phyloP scores from a whole-genome alignment of 176 grass and related monocot species.

The Typha latifolia region DNA sequence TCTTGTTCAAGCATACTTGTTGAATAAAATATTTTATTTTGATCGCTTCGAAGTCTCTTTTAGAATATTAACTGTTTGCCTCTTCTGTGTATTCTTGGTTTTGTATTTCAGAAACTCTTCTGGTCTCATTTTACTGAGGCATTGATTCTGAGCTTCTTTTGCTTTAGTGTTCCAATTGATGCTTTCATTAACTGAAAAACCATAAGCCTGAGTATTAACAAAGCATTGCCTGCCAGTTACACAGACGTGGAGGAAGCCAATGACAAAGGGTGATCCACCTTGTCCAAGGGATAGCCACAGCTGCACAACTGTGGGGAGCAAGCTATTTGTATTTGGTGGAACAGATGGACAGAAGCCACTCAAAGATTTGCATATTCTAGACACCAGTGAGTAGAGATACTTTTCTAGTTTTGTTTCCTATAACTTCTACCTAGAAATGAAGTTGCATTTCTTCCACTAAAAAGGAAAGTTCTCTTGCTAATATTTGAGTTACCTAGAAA shows the following conservation, averaged over 20 bases:
- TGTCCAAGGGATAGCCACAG: slow-evolving; percentile 31
- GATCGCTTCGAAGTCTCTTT: no score
- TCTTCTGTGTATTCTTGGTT: no score
- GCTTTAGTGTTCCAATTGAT: not conserved
- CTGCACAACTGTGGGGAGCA: slow-evolving; percentile 26
- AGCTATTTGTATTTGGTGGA: slow-evolving; percentile 29
- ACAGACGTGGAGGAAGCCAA: slow-evolving; percentile 22
- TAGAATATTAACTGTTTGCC: no score
- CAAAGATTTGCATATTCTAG: slow-evolving; percentile 25
- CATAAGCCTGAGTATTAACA: not conserved
- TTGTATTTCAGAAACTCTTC: no score
- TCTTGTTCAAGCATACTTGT: no score
- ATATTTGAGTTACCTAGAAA: not conserved
- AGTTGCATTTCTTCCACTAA: no score
- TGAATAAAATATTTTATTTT: no score
- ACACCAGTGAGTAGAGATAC: slow-evolving; percentile 19
- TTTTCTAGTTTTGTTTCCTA: not conserved
- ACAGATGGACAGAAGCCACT: slow-evolving; percentile 31
- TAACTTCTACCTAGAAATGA: no score
- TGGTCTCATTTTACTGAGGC: not conserved
- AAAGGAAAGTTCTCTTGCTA: no score
- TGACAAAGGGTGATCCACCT: slow-evolving; percentile 10
- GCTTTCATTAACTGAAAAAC: not conserved
- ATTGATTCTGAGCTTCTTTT: not conserved
- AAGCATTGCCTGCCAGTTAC: slow-evolving; percentile 5